phyloP scores from a whole-genome alignment of 2,329 filamentous ascomycete species.

The Ceratocystis diversiconidia region DNA sequence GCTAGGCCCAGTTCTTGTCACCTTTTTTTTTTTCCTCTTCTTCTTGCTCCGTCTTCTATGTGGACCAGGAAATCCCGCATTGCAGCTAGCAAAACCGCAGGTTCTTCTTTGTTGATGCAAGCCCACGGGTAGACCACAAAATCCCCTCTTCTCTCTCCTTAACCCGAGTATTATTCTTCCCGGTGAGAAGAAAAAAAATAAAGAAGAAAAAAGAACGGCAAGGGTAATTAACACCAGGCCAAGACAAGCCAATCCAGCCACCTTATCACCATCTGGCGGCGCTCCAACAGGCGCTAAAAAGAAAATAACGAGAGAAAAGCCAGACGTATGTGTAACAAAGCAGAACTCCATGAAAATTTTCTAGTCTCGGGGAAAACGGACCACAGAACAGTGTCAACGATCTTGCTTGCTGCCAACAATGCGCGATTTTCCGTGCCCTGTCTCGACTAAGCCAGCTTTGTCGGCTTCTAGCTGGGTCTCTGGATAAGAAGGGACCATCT shows the following conservation, averaged over 20 bases:
- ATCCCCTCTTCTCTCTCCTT: neutral
- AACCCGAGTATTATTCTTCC: neutral
- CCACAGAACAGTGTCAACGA: neutral
- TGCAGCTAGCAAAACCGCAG: neutral
- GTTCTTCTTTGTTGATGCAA: neutral
- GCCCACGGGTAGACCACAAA: neutral
- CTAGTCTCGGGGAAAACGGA: neutral
- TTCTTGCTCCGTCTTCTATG: neutral
- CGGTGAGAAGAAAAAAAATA: neutral
- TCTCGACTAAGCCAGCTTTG: neutral
- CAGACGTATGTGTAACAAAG: neutral
- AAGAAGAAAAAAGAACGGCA: too few species aligned
- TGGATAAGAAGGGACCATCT: neutral
- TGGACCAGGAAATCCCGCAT: neutral
- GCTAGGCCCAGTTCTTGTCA: neutral
- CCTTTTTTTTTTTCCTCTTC: neutral
- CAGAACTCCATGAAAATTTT: neutral
- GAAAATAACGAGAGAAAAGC: neutral
- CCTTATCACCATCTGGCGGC: neutral
- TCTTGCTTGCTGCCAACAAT: neutral
- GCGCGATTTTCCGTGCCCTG: neutral
- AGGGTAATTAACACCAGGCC: too few species aligned
- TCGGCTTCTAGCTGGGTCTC: neutral
- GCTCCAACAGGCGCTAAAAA: neutral
- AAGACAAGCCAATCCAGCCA: neutral